phyloP scores from a whole-genome alignment of 2,329 filamentous ascomycete genomes.

The Dactylellina cionopaga region DNA sequence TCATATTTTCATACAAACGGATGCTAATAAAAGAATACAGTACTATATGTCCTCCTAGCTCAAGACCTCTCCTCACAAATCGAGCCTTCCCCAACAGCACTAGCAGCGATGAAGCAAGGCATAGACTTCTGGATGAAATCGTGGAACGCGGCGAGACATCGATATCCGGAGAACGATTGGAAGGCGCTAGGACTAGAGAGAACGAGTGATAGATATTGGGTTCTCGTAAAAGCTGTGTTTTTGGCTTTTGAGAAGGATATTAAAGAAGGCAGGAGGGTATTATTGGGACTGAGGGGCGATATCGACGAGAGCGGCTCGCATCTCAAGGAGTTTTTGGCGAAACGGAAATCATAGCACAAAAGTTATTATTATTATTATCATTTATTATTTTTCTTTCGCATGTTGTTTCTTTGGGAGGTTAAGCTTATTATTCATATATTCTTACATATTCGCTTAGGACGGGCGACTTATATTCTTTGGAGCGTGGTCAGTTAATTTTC shows the following conservation, averaged over 20 bases:
- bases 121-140: slow-evolving; percentile 50
- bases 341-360: slow-evolving; percentile 25
- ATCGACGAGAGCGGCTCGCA: slow-evolving; percentile 47
- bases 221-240: slow-evolving; percentile 44
- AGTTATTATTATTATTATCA: neutral
- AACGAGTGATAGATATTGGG: slow-evolving; percentile 48
- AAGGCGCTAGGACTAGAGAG: slow-evolving; percentile 40
- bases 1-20: neutral
- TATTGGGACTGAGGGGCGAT: slow-evolving; percentile 20
- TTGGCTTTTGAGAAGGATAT: slow-evolving; percentile 50
- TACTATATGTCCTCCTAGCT: slow-evolving; percentile 29
- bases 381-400: slow-evolving; percentile 2
- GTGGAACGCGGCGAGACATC: slow-evolving; percentile 22
- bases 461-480: slow-evolving; percentile 3
- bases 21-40: slow-evolving; percentile 5
- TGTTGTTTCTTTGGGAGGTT: neutral
- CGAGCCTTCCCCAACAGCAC: slow-evolving; percentile 11
- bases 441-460: too few relatives aligned
- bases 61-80: slow-evolving; percentile 42
- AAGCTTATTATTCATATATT: too few relatives aligned
- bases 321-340: slow-evolving; percentile 52
- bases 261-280: slow-evolving; percentile 26
- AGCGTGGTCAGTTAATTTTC: slow-evolving; percentile 13
- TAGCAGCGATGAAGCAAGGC: slow-evolving; percentile 34
- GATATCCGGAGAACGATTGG: slow-evolving; percentile 32